Evolutionary conservation across 345 rosid genomes (phyloP).

Genomic region (Hibiscus trionum): DNA sequence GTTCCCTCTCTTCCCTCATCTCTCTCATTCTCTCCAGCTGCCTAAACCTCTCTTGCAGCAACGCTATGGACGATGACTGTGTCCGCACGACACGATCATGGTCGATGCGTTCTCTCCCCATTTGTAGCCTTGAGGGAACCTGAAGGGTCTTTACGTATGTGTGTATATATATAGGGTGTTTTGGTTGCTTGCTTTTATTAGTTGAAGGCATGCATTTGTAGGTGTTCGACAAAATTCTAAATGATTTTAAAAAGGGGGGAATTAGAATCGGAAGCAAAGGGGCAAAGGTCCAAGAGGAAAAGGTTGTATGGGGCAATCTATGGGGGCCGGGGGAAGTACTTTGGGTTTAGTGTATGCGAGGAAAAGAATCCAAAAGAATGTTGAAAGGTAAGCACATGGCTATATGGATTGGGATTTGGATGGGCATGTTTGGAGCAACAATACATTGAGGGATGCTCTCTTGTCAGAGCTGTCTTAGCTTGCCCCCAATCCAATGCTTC

Average conservation of each 20-base stretch:
- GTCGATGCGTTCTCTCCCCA: constrained; percentile 33
- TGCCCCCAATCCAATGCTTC: constrained; percentile 10
- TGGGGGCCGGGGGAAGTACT: constrained; percentile 25
- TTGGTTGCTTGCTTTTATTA: constrained; percentile 19
- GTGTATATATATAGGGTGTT: constrained; percentile 21
- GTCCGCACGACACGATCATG: constrained; percentile 26
- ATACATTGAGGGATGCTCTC: constrained; percentile 22
- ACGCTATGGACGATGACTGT: constrained; percentile 61
- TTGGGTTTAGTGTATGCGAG: constrained; percentile 24
- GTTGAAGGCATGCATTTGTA: constrained; percentile 24
- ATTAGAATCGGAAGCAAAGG: constrained; percentile 48
- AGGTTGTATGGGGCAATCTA: constrained; percentile 44
- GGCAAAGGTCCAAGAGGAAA: constrained; percentile 51
- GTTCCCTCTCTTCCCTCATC: constrained; percentile 59
- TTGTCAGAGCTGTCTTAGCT: not conserved
- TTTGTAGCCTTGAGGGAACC: constrained; percentile 9
- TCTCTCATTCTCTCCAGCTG: constrained; percentile 51
- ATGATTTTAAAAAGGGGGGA: constrained; percentile 9
- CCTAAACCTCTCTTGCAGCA: constrained; percentile 72
- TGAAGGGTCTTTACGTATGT: constrained; percentile 8
- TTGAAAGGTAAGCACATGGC: constrained; percentile 52
- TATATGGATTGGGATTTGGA: constrained; percentile 22
- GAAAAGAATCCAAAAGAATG: constrained; percentile 49
- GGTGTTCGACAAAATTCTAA: constrained; percentile 40
- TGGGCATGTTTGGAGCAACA: constrained; percentile 74